Base-by-base conservation (phyloP, 2,329 filamentous ascomycete genomes). In the Pseudopithomyces chartarum region DNA sequence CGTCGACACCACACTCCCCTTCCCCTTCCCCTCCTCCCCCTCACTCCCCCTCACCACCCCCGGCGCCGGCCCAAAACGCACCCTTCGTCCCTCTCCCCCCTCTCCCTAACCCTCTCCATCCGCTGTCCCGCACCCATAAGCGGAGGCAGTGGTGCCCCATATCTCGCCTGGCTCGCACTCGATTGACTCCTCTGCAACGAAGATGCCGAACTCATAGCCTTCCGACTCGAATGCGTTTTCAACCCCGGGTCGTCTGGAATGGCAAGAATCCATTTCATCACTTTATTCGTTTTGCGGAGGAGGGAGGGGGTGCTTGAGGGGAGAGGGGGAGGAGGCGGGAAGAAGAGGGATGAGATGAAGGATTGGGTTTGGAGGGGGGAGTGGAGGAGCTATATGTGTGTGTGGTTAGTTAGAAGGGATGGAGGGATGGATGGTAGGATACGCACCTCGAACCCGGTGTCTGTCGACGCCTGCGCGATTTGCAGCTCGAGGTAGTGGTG, bases 171-270 rank as follows among this genome's bases (percentile, higher is more conserved):
- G n/a, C 23, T 33, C 17, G 48, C 13, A 33, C 42, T 33, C 17
- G 38, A 34, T 2, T 12, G 2, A 13, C 12, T 34, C n/a, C 48
- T 33, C 22, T 51, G 38, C 2, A 51, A 38, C 12, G 11, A 20
- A 11, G 48, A 51, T 15, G 48, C n/a, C n/a, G n/a, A n/a, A n/a
- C n/a, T n/a, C n/a, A n/a, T n/a, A n/a, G n/a, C n/a, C n/a, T 20
- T 47, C n/a, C 53, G 38, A 3, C 39, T 44, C 6, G 57, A 56
- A 39, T 46, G 50, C 13, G 57, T 46, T 19, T 59, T 59, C 17
- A 54, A 32, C 19, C 54, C 29, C 10, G 53, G 53, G 32, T 59
- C 57, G 23, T 49, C 39, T 3, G 57, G 53, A 8, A 59, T 45
- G 6, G 49, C 54, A 17, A 59, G 20, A 15, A 51, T n/a, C 47